Evolutionary conservation across 768 basidiomycete genomes (phyloP), one percentile per base, ranked within the genome.

Genomic region (Pleurotus eryngii): DNA sequence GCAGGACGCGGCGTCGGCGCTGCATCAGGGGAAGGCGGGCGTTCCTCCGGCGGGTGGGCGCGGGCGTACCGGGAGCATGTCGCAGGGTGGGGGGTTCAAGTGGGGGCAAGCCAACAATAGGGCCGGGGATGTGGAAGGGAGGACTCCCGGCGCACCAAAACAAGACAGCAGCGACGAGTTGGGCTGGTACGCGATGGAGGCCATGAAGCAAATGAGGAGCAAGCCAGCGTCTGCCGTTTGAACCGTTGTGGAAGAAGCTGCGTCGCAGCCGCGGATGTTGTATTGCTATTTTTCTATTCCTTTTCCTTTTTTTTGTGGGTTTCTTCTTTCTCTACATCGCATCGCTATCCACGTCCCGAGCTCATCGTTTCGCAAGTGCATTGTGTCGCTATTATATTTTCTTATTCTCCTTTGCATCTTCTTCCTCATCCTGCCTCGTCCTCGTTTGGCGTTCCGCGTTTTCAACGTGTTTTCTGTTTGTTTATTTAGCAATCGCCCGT

Each of bases 211-310:
- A 17, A 50, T 49, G 55, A 38, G 59, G 27, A 57, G 59, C 38
- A 60, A 60, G 56, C 55, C 59, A 12, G 59, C 59, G n/a, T 60
- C 59, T 2, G 59, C 59, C 9, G 59, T 60, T 18, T 60, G 45
- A n/a, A 30, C 5, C 3, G 30, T 37, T 27, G 30, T 50, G 30
- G 49, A 50, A 35, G 49, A 35, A 35, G 30, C 30, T 35, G 30
- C 11, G 7, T 35, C 30, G 30, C 30, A 35, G 30, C 11, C 4
- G 30, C 30, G 3, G 30, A 11, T 11, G 30, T 11, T 35, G 30
- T 35, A 35, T 35, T 35, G 30, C 30, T 35, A 35, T 35, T 35
- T 35, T 35, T 35, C 11, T 11, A 1, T 30, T n/a, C 20, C 8
- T 27, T 50, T 27, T n/a, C 14, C 15, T 50, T 24, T 50, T 27